A percentile compares a stretch with the other conserved stretches of the same genome.
Evolutionary conservation across 768 basidiomycete species (phyloP).

Genomic region (Lyophyllum shimeji): DNA sequence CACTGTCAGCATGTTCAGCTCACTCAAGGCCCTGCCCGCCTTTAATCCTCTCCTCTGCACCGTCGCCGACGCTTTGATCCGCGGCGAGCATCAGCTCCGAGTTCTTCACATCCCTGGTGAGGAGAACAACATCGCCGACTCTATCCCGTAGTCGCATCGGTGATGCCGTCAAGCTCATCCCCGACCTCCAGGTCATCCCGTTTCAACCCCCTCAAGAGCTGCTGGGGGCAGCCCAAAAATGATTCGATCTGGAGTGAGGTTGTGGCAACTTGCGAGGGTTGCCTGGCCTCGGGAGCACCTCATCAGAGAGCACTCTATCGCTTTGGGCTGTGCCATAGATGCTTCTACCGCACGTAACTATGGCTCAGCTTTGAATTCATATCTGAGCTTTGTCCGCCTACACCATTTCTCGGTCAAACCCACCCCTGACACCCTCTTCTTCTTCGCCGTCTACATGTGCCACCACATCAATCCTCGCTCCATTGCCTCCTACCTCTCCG

Average conservation of each 20-base stretch:
- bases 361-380: constrained; percentile 34
- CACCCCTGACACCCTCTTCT: constrained; percentile 34
- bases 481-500: constrained; percentile 34
- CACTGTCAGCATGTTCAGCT: constrained; percentile 20
- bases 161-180: background rate
- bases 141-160: constrained; percentile 20
- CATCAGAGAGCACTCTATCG: constrained; percentile 26
- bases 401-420: constrained; percentile 36
- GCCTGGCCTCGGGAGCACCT: constrained; percentile 27
- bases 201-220: constrained; percentile 14
- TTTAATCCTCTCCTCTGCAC: constrained; percentile 22
- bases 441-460: constrained; percentile 34
- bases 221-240: constrained; percentile 24
- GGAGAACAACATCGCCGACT: constrained; percentile 29
- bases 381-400: constrained; percentile 29
- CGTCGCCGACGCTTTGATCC: constrained; percentile 18
- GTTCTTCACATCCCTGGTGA: constrained; percentile 25
- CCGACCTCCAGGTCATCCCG: constrained; percentile 1
- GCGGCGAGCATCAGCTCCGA: constrained; percentile 10
- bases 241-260: constrained; percentile 4
- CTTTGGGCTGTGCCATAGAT: constrained; percentile 27
- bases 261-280: constrained; percentile 25
- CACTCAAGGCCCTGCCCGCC: background rate
- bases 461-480: constrained; percentile 35
- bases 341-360: constrained; percentile 22